phyloP scores from a whole-genome alignment of 129 eudicot genomes.

The Oenanthe sinensis region DNA sequence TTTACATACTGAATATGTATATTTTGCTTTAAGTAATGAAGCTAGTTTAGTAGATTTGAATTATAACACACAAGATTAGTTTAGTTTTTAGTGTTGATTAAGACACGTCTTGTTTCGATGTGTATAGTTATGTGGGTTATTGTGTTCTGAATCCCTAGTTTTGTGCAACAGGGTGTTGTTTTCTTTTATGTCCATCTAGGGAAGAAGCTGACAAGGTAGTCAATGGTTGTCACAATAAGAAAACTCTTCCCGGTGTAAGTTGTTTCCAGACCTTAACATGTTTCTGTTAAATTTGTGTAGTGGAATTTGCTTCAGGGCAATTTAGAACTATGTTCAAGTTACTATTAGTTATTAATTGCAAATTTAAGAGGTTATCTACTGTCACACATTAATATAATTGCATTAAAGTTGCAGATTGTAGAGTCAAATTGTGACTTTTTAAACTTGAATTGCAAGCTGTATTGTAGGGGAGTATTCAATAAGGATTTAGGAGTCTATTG shows the following conservation, averaged over 20 bases:
- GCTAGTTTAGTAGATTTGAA: conserved; percentile 16
- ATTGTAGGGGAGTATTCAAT: neutral
- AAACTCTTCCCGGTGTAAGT: conserved; percentile 84
- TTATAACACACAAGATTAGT: conserved; percentile 32
- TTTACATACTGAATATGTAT: neutral
- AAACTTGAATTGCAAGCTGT: neutral
- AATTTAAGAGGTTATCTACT: neutral
- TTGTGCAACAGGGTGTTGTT: conserved; percentile 69
- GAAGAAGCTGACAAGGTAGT: conserved; percentile 95
- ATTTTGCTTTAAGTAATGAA: no score
- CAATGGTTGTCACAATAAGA: conserved; percentile 74
- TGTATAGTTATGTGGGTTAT: neutral
- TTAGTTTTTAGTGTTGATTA: neutral
- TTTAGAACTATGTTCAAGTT: conserved; percentile 7
- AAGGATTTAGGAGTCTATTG: neutral
- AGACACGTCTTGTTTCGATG: conserved; percentile 4
- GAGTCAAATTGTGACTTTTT: neutral
- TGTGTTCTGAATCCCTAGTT: conserved; percentile 38
- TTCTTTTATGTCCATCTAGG: conserved; percentile 83
- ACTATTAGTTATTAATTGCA: neutral
- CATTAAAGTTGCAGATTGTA: neutral
- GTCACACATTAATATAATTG: neutral
- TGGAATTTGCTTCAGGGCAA: conserved; percentile 18
- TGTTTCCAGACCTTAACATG: conserved; percentile 23
- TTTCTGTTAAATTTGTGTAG: neutral